phyloP scores from a whole-genome alignment of 331 rosid species.

The Telfairia occidentalis region DNA sequence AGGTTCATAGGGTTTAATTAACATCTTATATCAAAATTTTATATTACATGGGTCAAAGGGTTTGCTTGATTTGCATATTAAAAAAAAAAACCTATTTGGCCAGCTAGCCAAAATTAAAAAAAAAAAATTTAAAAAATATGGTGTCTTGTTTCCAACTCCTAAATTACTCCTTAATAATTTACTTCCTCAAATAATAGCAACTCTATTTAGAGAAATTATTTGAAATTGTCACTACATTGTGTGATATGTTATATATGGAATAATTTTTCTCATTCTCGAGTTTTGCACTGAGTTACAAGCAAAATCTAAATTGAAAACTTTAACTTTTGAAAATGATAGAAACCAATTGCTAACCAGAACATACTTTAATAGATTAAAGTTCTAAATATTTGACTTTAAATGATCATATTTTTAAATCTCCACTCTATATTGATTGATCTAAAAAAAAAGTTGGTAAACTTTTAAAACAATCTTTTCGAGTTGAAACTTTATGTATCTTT shows the following conservation, averaged over 20 bases:
- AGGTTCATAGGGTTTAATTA: not conserved
- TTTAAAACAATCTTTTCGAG: too few species aligned
- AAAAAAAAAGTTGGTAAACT: too few species aligned
- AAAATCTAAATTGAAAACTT: too few species aligned
- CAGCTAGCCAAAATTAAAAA: not conserved
- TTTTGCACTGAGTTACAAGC: not conserved
- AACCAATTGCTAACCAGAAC: too few species aligned
- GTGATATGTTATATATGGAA: too few species aligned
- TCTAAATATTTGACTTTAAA: too few species aligned
- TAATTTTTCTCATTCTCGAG: too few species aligned
- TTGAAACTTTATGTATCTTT: not conserved
- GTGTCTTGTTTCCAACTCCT: not conserved
- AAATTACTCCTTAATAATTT: not conserved
- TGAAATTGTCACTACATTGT: too few species aligned
- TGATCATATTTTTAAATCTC: too few species aligned
- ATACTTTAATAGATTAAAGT: too few species aligned
- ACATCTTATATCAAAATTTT: not conserved
- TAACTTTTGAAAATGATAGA: not conserved
- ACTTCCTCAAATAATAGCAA: not conserved
- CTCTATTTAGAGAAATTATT: not conserved
- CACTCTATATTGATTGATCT: too few species aligned
- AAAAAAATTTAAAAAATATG: too few species aligned
- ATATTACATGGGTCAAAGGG: not conserved
- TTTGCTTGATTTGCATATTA: not conserved
- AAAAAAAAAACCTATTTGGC: not conserved